Evolutionary conservation across 768 basidiomycete genomes (phyloP).

Genomic region (Russula emetica): DNA sequence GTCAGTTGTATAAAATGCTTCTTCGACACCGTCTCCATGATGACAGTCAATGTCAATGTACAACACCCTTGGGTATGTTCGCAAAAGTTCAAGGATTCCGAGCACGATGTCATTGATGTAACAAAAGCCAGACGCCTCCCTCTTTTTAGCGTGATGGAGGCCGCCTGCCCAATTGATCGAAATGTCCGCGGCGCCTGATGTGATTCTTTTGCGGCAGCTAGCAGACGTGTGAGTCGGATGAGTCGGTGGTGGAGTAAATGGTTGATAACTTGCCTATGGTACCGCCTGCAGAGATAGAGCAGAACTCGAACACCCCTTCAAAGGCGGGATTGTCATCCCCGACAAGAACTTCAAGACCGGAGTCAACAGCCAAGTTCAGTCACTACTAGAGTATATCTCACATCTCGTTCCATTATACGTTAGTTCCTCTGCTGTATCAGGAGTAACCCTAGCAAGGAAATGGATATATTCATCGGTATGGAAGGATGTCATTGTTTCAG

Average conservation of each 20-base stretch:
- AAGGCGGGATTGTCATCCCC: conserved; percentile 97
- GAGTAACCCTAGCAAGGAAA: conserved; percentile 82
- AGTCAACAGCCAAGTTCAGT: neutral
- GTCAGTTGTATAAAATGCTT: conserved; percentile 97
- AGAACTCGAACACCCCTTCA: conserved; percentile 95
- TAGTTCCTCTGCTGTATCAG: conserved; percentile 84
- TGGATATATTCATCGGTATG: conserved; percentile 99
- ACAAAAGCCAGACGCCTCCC: conserved; percentile 97
- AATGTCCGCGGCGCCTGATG: conserved; percentile 73
- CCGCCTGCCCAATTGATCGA: conserved; percentile 98
- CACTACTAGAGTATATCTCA: conserved; percentile 39
- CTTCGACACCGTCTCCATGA: conserved; percentile 98
- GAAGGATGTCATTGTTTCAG: conserved; percentile 73
- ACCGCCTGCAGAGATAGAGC: conserved; percentile 93
- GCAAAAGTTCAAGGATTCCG: conserved; percentile 87
- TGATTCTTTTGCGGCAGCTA: conserved; percentile 76
- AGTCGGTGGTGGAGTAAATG: neutral
- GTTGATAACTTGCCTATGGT: conserved; percentile 54
- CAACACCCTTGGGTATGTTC: conserved; percentile 78
- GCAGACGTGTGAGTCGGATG: neutral
- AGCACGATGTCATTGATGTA: conserved; percentile 99
- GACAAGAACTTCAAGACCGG: conserved; percentile 42
- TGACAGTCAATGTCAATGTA: conserved; percentile 99
- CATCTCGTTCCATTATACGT: conserved; percentile 84
- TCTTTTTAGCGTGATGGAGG: conserved; percentile 98